These are phyloP conservation scores for Cladobotryum mycophilum DNA, from an alignment of 2,329 filamentous ascomycete species.

Conservation along the genomic window DNA sequence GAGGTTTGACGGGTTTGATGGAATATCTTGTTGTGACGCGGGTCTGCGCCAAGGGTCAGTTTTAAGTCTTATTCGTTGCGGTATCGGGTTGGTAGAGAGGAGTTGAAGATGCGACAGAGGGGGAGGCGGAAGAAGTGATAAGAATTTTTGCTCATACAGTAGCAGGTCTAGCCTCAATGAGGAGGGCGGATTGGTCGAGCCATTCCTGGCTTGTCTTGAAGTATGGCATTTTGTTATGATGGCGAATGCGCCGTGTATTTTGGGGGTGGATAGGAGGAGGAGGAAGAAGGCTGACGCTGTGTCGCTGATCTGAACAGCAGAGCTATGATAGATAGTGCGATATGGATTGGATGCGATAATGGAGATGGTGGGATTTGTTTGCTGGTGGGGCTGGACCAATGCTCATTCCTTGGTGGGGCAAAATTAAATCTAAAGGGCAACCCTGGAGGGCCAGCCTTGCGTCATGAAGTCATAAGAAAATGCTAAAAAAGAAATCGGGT, in stretches of 20 bases:
- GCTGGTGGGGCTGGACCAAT: no score
- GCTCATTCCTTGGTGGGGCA: no score
- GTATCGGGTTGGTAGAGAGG: neutral
- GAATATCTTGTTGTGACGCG: conserved; percentile 90
- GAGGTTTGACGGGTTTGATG: conserved; percentile 44
- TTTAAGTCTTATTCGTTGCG: neutral
- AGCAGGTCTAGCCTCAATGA: conserved; percentile 78
- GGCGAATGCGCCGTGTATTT: neutral
- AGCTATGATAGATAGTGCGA: neutral
- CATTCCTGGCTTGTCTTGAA: conserved; percentile 81
- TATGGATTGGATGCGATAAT: no score
- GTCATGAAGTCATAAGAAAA: no score
- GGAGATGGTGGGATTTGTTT: no score
- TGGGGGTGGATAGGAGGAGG: neutral
- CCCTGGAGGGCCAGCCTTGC: no score
- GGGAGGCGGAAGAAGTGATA: neutral
- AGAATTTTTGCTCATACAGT: conserved; percentile 54
- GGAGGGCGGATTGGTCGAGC: conserved; percentile 78
- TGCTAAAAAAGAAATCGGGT: no score
- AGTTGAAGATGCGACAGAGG: no score
- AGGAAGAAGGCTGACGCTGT: neutral
- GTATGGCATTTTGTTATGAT: conserved; percentile 59
- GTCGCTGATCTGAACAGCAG: neutral
- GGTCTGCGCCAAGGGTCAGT: conserved; percentile 49
- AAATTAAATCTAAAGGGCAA: no score